Evolutionary conservation across 208 protist genomes (phyloP).

Genomic region (Acanthamoeba quina): DNA sequence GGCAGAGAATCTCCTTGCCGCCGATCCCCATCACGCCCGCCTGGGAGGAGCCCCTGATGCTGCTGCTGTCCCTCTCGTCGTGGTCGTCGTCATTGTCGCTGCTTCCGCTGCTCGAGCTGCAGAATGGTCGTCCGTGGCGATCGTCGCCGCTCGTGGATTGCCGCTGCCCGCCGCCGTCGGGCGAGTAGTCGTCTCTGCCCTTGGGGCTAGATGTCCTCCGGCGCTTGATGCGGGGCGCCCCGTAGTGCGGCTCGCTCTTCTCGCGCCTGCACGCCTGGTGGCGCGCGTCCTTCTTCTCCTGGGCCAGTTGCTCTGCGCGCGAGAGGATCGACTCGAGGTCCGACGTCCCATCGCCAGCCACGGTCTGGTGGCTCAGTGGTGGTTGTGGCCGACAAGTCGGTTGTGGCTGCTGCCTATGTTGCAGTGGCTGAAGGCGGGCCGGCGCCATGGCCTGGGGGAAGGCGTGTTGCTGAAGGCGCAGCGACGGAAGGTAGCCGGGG

Average conservation of each 20-base stretch:
- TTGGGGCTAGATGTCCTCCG: background rate
- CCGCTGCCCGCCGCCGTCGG: background rate
- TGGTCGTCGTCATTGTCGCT: conserved; percentile 2
- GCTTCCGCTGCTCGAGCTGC: background rate
- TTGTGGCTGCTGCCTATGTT: background rate
- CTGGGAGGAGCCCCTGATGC: background rate
- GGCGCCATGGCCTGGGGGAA: background rate
- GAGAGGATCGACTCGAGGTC: conserved; percentile 12
- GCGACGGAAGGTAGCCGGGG: too few species aligned
- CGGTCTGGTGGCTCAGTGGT: background rate
- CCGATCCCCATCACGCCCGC: background rate
- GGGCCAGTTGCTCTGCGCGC: background rate
- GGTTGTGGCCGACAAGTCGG: background rate
- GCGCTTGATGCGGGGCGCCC: background rate
- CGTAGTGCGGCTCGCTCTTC: background rate
- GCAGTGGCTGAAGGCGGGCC: background rate
- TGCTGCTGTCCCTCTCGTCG: background rate
- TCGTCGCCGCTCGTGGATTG: background rate
- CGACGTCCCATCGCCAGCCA: background rate
- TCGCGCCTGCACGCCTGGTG: background rate
- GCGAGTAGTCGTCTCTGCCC: background rate
- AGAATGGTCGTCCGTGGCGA: too few species aligned
- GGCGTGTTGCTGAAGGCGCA: background rate
- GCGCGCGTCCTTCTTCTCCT: background rate
- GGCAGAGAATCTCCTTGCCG: conserved; percentile 16